phyloP scores from a whole-genome alignment of 768 basidiomycete genomes.

The Hysterangium stoloniferum region DNA sequence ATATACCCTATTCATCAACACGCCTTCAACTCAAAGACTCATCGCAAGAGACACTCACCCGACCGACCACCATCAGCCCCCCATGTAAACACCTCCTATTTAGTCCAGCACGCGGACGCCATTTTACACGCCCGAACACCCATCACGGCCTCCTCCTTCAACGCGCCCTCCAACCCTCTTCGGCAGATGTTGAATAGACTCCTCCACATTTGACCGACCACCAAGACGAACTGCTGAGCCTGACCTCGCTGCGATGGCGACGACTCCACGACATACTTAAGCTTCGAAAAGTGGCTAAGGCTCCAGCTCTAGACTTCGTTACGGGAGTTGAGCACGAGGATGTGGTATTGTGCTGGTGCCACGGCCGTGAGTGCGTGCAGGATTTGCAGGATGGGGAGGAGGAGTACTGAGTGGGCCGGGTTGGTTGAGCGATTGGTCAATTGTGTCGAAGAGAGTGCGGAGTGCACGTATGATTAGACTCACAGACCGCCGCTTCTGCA shows the following conservation, averaged over 20 bases:
- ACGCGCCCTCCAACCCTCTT: slow-evolving; percentile 62
- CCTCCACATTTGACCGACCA: too few species aligned
- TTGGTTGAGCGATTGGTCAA: slow-evolving; percentile 22
- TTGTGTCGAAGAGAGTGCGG: not conserved
- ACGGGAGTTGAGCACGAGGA: slow-evolving; percentile 67
- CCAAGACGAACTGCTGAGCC: slow-evolving; percentile 12
- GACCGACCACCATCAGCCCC: slow-evolving; percentile 91
- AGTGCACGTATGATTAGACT: too few species aligned
- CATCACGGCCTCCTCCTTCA: slow-evolving; percentile 70
- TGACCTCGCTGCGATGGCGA: slow-evolving; percentile 14
- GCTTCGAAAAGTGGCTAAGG: slow-evolving; percentile 78
- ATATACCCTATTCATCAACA: slow-evolving; percentile 56
- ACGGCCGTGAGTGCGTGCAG: slow-evolving; percentile 52
- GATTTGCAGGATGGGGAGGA: slow-evolving; percentile 53
- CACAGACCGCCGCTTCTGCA: slow-evolving; percentile 84
- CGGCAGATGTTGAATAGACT: slow-evolving; percentile 69
- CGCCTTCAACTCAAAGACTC: too few species aligned
- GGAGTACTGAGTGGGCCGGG: slow-evolving; percentile 71
- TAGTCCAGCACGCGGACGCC: slow-evolving; percentile 87
- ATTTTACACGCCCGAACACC: slow-evolving; percentile 85
- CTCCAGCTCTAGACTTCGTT: slow-evolving; percentile 93
- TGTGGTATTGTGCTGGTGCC: slow-evolving; percentile 92
- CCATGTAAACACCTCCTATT: slow-evolving; percentile 70
- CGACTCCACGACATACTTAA: slow-evolving; percentile 76
- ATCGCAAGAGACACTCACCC: too few species aligned